phyloP scores from a whole-genome alignment of 75 land plant species.

The Gnetum montanum region DNA sequence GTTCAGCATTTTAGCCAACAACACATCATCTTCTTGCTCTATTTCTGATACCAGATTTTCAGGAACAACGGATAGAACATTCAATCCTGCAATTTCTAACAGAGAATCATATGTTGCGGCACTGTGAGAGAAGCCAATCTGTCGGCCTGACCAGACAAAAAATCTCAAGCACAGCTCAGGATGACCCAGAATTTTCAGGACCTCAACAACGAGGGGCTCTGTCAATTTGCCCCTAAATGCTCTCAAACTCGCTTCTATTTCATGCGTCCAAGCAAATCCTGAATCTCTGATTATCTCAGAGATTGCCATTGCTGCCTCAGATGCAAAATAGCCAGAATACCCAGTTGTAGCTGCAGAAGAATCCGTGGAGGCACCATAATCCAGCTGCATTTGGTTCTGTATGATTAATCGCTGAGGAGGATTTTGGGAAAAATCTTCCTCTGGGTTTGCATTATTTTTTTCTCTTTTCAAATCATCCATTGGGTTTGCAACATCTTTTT shows the following conservation, averaged over 20 bases:
- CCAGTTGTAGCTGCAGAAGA: too few relatives aligned
- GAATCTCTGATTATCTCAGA: neutral
- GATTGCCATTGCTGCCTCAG: too few relatives aligned
- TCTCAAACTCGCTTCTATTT: conserved; percentile 36
- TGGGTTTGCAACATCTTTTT: too few relatives aligned
- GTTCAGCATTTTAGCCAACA: conserved; percentile 45
- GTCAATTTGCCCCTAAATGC: conserved; percentile 36
- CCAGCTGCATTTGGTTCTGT: too few relatives aligned
- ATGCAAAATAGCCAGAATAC: too few relatives aligned
- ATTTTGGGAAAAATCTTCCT: too few relatives aligned
- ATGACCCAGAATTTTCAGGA: conserved; percentile 21
- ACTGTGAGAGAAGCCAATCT: conserved; percentile 50
- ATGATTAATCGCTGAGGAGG: too few relatives aligned
- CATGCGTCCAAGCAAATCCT: neutral
- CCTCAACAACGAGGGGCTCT: conserved; percentile 40
- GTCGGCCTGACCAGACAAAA: conserved; percentile 62
- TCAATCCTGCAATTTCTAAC: conserved; percentile 25
- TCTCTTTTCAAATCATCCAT: too few relatives aligned
- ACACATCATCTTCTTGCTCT: conserved; percentile 38
- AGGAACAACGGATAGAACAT: conserved; percentile 10
- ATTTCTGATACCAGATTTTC: conserved; percentile 33
- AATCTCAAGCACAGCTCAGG: conserved; percentile 45
- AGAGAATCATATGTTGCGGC: conserved; percentile 28
- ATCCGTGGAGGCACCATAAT: too few relatives aligned
- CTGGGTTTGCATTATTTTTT: too few relatives aligned